phyloP scores from a whole-genome alignment of 257 asterid genomes.

The Verbascum thapsus region DNA sequence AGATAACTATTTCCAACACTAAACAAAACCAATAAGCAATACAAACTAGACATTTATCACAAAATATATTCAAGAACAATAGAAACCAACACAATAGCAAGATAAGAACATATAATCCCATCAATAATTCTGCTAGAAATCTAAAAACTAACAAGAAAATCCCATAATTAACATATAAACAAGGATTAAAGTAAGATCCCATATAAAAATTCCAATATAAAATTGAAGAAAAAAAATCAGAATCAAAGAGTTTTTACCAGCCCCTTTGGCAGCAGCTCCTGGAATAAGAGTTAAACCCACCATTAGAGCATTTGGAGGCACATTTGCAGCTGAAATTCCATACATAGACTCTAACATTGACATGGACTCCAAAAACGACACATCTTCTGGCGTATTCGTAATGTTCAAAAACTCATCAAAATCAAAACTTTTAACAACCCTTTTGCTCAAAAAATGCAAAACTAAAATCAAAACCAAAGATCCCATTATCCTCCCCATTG shows the following conservation, averaged over 20 bases:
- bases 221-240: slow-evolving; percentile 4
- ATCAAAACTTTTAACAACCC: slow-evolving; percentile 44
- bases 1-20: slow-evolving; percentile 11
- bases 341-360: slow-evolving; percentile 47
- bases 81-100: no score
- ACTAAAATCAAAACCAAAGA: slow-evolving; percentile 33
- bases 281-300: slow-evolving; percentile 70
- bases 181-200: no score
- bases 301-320: slow-evolving; percentile 54
- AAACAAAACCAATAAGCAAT: background rate
- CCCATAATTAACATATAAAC: no score
- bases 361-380: slow-evolving; percentile 41
- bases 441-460: slow-evolving; percentile 32
- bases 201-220: no score
- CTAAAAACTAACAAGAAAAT: no score
- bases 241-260: slow-evolving; percentile 49
- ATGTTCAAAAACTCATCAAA: slow-evolving; percentile 42
- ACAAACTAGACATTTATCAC: background rate
- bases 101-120: no score
- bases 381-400: slow-evolving; percentile 39
- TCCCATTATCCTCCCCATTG: slow-evolving; percentile 27
- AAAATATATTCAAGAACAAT: no score
- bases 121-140: no score
- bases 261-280: slow-evolving; percentile 85
- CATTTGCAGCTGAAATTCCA: slow-evolving; percentile 46